Evolutionary conservation across 495 filamentous ascomycete species (phyloP).

Genomic region (Rhizodiscina lignyota): DNA sequence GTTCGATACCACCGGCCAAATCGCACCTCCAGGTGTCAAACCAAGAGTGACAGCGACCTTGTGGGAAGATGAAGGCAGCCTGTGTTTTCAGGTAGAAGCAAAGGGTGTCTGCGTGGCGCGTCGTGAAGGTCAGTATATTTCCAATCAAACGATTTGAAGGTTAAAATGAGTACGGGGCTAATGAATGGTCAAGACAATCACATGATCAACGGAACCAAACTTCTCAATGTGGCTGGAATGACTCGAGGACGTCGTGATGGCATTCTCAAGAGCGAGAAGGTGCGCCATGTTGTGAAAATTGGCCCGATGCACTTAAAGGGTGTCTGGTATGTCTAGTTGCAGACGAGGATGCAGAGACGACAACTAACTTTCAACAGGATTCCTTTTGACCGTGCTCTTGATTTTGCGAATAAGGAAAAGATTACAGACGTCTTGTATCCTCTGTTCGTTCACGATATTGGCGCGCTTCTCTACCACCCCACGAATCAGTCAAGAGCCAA

Average conservation of each 20-base stretch:
- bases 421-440: conserved; percentile 93
- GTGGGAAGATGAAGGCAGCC: conserved; percentile 95
- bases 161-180: no score
- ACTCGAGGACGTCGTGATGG: conserved; percentile 89
- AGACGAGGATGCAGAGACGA: conserved; percentile 1
- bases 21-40: conserved; percentile 92
- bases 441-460: conserved; percentile 94
- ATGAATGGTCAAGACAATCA: conserved; percentile 98
- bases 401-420: conserved; percentile 99
- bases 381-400: conserved; percentile 85
- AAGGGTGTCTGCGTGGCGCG: conserved; percentile 91
- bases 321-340: conserved; percentile 62
- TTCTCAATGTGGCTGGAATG: conserved; percentile 96
- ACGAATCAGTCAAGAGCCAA: conserved; percentile 62
- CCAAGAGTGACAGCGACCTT: conserved; percentile 93
- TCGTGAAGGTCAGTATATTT: conserved; percentile 77
- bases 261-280: conserved; percentile 94
- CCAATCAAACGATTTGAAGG: no score
- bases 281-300: conserved; percentile 94
- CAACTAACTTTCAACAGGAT: conserved; percentile 47
- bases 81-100: conserved; percentile 96
- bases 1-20: conserved; percentile 81
- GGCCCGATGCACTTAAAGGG: conserved; percentile 98
- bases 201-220: conserved; percentile 98
- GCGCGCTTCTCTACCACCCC: conserved; percentile 83